These are phyloP conservation scores for Aquilaria sinensis DNA, from an alignment of 345 rosid genomes.

Conservation along the genomic window DNA sequence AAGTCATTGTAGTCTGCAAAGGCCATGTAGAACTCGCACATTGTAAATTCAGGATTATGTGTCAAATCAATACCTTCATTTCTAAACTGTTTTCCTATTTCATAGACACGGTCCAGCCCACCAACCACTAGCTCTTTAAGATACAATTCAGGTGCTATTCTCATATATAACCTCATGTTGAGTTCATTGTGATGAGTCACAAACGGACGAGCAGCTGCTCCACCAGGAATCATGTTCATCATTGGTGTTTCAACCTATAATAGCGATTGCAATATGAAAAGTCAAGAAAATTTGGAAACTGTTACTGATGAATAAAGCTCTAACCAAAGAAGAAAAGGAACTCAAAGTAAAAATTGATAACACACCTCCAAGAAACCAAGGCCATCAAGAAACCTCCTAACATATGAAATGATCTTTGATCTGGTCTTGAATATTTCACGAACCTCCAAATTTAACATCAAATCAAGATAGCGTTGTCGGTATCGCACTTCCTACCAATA, in stretches of 20 bases:
- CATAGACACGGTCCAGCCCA: constrained; percentile 87
- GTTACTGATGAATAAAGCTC: not conserved
- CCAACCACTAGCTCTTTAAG: constrained; percentile 94
- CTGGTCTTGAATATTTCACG: constrained; percentile 71
- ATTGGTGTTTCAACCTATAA: constrained; percentile 91
- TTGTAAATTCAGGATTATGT: constrained; percentile 97
- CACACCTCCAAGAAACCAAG: constrained; percentile 75
- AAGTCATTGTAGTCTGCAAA: constrained; percentile 89
- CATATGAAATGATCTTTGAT: constrained; percentile 48
- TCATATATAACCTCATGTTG: constrained; percentile 84
- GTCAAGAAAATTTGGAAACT: not conserved
- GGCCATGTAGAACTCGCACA: constrained; percentile 99
- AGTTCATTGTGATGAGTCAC: constrained; percentile 93
- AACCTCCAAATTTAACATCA: constrained; percentile 76
- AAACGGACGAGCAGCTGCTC: constrained; percentile 97
- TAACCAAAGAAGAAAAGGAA: too few species aligned
- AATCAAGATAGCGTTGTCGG: constrained; percentile 88
- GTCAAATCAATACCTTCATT: constrained; percentile 99
- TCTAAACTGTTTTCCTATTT: constrained; percentile 95
- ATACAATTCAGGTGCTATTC: constrained; percentile 92
- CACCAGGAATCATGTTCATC: constrained; percentile 99
- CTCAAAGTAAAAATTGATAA: constrained; percentile 2
- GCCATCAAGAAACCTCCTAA: constrained; percentile 67
- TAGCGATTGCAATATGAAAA: not conserved
- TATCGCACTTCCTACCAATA: constrained; percentile 72